Evolutionary conservation across 2,329 filamentous ascomycete species (phyloP), one percentile per base, ranked within the genome.

Genomic region (Colletotrichum noveboracense): DNA sequence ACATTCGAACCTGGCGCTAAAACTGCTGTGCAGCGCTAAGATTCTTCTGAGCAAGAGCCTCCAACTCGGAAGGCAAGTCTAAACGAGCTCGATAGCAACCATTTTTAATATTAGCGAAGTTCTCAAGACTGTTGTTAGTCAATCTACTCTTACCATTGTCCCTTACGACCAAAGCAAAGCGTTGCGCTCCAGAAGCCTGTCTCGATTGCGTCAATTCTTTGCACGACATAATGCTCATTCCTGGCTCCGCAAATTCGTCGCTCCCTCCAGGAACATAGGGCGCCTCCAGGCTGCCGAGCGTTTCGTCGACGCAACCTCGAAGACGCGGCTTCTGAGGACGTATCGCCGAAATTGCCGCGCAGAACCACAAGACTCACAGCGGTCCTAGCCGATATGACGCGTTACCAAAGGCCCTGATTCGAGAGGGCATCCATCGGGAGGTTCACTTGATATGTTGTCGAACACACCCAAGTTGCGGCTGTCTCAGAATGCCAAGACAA

Each of bases 401-500:
- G 28, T n/a, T 26, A 26, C 14, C 18, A 36, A 34, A 43, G 28
- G n/a, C 18, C 34, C 28, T 36, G 48, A 55, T n/a, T 43, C 56
- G 32, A 30, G 13, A 36, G 9, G n/a, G 21, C 38, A 36, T 55
- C 32, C 16, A 38, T 32, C 21, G 24, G 55, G 60, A 66, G 70
- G 30, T 58, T 48, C 65, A 65, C 24, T 74, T 70, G 71, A 66
- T 66, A 74, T 75, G 34, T 60, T 26, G 30, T 66, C 24, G 52
- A 75, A 48, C 60, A 52, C 43, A 24, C 13, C 66, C 34, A 61
- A 66, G 28, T 71, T 61, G 52, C 60, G 61, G 62, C 66, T 52
- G 71, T 76, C 71, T 70, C 71, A 52, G 55, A 55, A 73, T 76
- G 76, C 73, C 76, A 74, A 78, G 76, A 68, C 58, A 28, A 30